phyloP scores from a whole-genome alignment of 2,329 filamentous ascomycete species.

The Paramyrothecium sp. region DNA sequence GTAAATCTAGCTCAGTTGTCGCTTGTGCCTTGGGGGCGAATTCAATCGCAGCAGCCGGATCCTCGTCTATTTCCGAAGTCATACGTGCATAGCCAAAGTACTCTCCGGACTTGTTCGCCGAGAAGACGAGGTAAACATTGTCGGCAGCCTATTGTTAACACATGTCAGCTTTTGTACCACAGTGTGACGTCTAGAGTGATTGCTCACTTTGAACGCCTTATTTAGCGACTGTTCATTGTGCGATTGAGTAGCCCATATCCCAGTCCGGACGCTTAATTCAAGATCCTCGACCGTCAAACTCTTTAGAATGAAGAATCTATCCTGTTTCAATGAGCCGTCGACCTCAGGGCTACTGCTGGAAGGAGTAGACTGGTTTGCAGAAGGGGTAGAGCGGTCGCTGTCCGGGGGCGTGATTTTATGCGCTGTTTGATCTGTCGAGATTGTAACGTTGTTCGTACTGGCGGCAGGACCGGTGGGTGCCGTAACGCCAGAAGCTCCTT shows the following conservation, averaged over 20 bases:
- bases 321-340: constrained; percentile 40
- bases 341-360: constrained; percentile 1
- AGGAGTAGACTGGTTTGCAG: constrained; percentile 1
- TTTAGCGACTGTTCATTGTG: constrained; percentile 89
- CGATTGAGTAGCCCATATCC: constrained; percentile 90
- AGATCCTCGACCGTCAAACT: constrained; percentile 89
- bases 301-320: constrained; percentile 90
- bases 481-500: constrained; percentile 43
- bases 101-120: constrained; percentile 94
- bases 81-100: constrained; percentile 96
- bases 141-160: constrained; percentile 61
- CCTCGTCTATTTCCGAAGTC: constrained; percentile 78
- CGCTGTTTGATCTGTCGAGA: constrained; percentile 10
- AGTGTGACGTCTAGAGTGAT: too few species aligned
- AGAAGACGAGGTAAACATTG: constrained; percentile 90
- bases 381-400: constrained; percentile 4
- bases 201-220: constrained; percentile 70
- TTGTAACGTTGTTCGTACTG: constrained; percentile 22
- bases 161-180: neutral
- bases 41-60: constrained; percentile 67
- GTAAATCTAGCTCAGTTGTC: constrained; percentile 61
- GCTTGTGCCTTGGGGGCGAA: constrained; percentile 65
- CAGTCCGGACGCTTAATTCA: constrained; percentile 81
- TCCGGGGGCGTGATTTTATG: constrained; percentile 8
- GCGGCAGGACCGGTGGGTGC: constrained; percentile 56